Percentiles rank a stretch among this genome's conserved stretches.
Conservation (phyloP, 768 basidiomycete species). For the Lactarius vividus region DNA sequence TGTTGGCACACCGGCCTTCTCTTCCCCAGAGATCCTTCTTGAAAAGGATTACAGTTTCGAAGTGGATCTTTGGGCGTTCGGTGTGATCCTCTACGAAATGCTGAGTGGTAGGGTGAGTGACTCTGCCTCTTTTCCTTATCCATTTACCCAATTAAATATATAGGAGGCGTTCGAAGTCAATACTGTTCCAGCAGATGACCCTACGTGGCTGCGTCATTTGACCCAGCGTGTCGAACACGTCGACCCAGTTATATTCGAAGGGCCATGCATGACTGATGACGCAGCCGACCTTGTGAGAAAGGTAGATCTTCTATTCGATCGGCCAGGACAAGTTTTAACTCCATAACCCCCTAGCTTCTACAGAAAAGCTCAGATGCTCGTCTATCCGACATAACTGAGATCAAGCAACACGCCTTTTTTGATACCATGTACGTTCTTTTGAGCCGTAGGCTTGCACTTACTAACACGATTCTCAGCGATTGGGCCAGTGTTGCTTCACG, state of each 20-base stretch:
- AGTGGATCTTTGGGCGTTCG: slow-evolving; percentile 25
- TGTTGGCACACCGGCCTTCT: slow-evolving; percentile 24
- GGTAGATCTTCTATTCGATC: neutral
- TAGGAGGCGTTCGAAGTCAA: slow-evolving; percentile 16
- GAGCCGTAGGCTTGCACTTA: neutral
- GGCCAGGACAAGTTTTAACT: neutral
- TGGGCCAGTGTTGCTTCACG: slow-evolving; percentile 15
- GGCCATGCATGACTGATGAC: slow-evolving; percentile 11
- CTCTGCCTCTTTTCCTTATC: neutral
- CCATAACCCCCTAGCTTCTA: neutral
- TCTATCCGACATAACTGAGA: slow-evolving; percentile 4
- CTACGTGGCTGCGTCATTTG: slow-evolving; percentile 12
- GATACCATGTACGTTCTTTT: neutral
- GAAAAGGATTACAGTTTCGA: slow-evolving; percentile 19
- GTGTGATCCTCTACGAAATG: slow-evolving; percentile 25
- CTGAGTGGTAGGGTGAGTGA: slow-evolving; percentile 17
- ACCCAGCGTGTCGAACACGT: slow-evolving; percentile 4
- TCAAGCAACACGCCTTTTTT: slow-evolving; percentile 17
- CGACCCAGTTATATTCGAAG: slow-evolving; percentile 10
- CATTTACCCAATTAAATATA: neutral
- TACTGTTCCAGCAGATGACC: slow-evolving; percentile 6
- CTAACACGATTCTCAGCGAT: slow-evolving; percentile 9
- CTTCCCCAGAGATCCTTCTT: slow-evolving; percentile 21
- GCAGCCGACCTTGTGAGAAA: slow-evolving; percentile 14
- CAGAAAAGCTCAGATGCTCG: slow-evolving; percentile 4